Evolutionary conservation across 2,329 filamentous ascomycete genomes (phyloP), one percentile per base, ranked within the genome.

Genomic region (Ophiostoma sp.): DNA sequence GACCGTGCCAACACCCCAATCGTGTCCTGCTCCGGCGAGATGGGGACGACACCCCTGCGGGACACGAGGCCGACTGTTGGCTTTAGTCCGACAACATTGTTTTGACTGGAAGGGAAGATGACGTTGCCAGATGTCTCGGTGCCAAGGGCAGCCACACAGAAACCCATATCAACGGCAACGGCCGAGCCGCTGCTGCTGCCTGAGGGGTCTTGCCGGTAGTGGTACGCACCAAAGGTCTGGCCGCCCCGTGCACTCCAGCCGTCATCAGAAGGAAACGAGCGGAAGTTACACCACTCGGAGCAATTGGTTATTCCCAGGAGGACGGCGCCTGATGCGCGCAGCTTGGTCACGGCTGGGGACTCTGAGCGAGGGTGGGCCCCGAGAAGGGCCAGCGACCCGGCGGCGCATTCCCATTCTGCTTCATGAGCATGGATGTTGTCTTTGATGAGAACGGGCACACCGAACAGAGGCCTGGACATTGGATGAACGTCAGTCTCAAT

Each of bases 61-160:
- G 85, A 88, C 0, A 85, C 89, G 1, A 90, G 77, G 0, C 89
- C 89, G 3, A 89, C 84, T 0, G 87, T 88, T 0, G 88, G 87
- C 75, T 88, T 89, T 73, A 91, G 86, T 0, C 88, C 89, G 0
- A 90, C 88, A 4, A 90, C 75, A 68, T 88, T 88, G 77, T 85
- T 89, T 5, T 70, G 66, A 60, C 76, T 73, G 0, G 79, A 74
- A 0, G 89, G 89, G 9, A 80, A 81, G 4, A 89, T 74, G 67
- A 91, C 89, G 18, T 84, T 88, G 3, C 88, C 88, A 69, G 81
- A 81, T 0, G 88, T 90, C 75, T 89, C 88, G 0, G 87, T 85
- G 6, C 88, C 88, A 2, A 91, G 74, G 5, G 83, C 74, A 7
- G 84, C 85, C 62, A 85, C 77, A 0, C 86, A 84, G 1, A 90